A percentile compares a stretch with the other conserved stretches of the same genome.
Conservation (phyloP, 768 basidiomycete genomes). For the Phaeotremella fagi region DNA sequence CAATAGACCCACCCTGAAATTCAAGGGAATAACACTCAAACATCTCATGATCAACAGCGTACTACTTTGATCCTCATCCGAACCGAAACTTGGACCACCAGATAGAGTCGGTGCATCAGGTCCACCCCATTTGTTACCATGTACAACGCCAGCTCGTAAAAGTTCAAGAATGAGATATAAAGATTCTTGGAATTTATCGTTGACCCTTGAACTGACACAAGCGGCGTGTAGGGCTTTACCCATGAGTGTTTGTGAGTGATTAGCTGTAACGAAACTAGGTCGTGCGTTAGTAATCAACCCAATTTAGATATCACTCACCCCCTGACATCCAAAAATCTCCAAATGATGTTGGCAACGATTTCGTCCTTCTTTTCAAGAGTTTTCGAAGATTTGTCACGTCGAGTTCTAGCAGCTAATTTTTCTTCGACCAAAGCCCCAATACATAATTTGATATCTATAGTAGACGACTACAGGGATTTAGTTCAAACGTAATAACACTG, state of each 20-base stretch:
- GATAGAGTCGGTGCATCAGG: conserved; percentile 63
- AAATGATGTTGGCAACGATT: conserved; percentile 94
- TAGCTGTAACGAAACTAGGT: conserved; percentile 75
- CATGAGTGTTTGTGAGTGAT: conserved; percentile 81
- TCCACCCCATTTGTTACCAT: conserved; percentile 83
- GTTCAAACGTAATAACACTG: too few species aligned
- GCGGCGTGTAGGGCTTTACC: conserved; percentile 88
- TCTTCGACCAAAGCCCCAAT: conserved; percentile 83
- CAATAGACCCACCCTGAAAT: conserved; percentile 68
- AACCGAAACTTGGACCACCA: conserved; percentile 89
- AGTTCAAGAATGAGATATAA: conserved; percentile 92
- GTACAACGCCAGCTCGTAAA: conserved; percentile 92
- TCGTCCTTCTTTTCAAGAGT: conserved; percentile 96
- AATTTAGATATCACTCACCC: conserved; percentile 61
- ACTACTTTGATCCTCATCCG: conserved; percentile 88
- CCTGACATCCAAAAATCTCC: conserved; percentile 93
- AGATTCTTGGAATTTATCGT: conserved; percentile 98
- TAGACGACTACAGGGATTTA: conserved; percentile 66
- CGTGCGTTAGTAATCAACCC: conserved; percentile 3
- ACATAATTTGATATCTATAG: conserved; percentile 92
- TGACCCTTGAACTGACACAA: conserved; percentile 69
- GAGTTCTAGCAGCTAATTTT: conserved; percentile 72
- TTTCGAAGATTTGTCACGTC: conserved; percentile 46
- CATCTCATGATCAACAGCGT: conserved; percentile 97
- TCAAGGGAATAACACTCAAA: conserved; percentile 87